Percentiles rank a stretch among this genome's conserved stretches.
phyloP scores from a whole-genome alignment of 1,284 basidiomycete genomes.

The Neolentinus lepideus region DNA sequence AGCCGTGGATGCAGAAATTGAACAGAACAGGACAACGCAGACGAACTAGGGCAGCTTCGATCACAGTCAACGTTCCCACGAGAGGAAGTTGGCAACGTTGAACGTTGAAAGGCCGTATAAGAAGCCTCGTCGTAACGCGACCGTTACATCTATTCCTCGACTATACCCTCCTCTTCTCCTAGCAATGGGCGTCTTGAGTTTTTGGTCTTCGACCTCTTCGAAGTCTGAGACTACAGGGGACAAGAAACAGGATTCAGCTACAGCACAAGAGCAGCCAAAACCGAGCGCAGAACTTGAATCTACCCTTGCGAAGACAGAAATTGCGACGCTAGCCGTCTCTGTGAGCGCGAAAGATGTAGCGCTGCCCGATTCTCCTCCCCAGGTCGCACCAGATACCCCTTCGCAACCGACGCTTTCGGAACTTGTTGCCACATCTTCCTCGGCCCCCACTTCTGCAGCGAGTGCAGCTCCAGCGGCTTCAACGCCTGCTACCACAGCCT shows the following conservation, averaged over 20 bases:
- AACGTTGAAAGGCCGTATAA: neutral
- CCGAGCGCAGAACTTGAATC: neutral
- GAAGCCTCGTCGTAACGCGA: neutral
- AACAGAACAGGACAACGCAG: neutral
- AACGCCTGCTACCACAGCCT: neutral
- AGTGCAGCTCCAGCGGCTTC: neutral
- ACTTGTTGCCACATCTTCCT: neutral
- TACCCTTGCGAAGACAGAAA: neutral
- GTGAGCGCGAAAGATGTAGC: neutral
- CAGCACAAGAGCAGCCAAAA: neutral
- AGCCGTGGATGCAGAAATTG: neutral
- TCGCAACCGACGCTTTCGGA: neutral
- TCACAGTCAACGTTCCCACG: neutral
- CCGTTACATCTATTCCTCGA: neutral
- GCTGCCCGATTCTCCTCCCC: neutral
- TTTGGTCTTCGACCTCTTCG: neutral
- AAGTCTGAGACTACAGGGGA: neutral
- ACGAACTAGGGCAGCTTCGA: neutral
- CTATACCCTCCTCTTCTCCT: neutral
- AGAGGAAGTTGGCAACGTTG: neutral
- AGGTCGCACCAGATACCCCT: neutral
- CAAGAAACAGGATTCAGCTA: neutral
- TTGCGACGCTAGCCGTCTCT: neutral
- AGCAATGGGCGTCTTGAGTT: neutral
- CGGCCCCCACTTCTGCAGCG: neutral